Base-by-base conservation (phyloP, 352 stramenopile species). In the Globisporangium megalacanthum region DNA sequence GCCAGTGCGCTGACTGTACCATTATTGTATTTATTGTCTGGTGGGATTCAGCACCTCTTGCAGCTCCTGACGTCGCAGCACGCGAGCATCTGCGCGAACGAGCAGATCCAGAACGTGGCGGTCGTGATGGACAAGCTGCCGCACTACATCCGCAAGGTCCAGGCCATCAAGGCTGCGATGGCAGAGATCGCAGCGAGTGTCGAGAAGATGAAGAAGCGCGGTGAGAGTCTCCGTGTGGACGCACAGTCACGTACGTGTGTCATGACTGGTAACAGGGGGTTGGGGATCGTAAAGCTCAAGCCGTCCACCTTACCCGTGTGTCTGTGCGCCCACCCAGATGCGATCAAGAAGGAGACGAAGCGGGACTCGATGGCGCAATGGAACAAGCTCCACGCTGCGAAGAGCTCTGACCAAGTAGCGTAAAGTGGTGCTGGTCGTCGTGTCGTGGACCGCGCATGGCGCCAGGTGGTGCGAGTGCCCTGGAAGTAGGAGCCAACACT, bases 321-420 rank as follows among this genome's bases (percentile, higher is more conserved):
- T 37, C 22, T 20, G 15, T 42, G 7, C 42, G 22, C 25, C 20
- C 3, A 33, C 14, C 22, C 25, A 92, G 81, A 92, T 64, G 81
- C 81, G 6, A 83, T 92, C 63, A 89, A 88, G 56, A 92, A 89
- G 58, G 81, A 88, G 48, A 88, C 82, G 66, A 86, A 89, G 58
- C 75, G 77, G 50, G 81, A 88, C 62, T 77, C 75, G 14, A 70
- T 77, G 52, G 75, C 65, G 25, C 81, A 92, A 49, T 92, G 81
- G 81, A 92, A 89, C 64, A 89, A 89, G 39, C 57, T 92, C 17
- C 84, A 85, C 52, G 81, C 77, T 19, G 79, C 81, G 20, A 89
- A 84, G 65, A 15, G 4, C 36, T 42, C 36, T 7, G 36, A 15
- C 41, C 41, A 47, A 47, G 41, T 47, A 47, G 41, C 15, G 25